phyloP scores from a whole-genome alignment of 2,329 filamentous ascomycete genomes.

The Bipolaris bicolor region DNA sequence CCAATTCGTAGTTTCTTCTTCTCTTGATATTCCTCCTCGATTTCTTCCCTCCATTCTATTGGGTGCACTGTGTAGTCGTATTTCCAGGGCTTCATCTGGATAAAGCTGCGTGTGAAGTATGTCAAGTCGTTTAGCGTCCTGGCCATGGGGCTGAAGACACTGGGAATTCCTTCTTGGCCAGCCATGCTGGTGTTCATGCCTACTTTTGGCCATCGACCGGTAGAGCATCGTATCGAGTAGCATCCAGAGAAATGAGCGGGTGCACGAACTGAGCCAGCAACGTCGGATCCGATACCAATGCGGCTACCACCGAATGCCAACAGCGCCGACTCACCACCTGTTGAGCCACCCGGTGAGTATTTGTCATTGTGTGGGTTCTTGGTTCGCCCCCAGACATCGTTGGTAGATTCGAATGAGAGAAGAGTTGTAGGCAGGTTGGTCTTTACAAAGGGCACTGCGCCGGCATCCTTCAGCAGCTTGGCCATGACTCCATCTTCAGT shows the following conservation, averaged over 20 bases:
- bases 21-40: slow-evolving; percentile 64
- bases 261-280: slow-evolving; percentile 84
- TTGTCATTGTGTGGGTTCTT: slow-evolving; percentile 82
- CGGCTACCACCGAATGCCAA: slow-evolving; percentile 80
- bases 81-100: slow-evolving; percentile 84
- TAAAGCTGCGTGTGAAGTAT: slow-evolving; percentile 81
- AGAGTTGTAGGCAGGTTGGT: slow-evolving; percentile 88
- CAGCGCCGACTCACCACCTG: slow-evolving; percentile 81
- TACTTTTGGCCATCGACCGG: slow-evolving; percentile 86
- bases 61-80: slow-evolving; percentile 88
- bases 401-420: slow-evolving; percentile 82
- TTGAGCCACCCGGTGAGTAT: slow-evolving; percentile 89
- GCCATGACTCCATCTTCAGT: slow-evolving; percentile 73
- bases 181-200: slow-evolving; percentile 88
- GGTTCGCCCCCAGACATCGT: slow-evolving; percentile 80
- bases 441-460: slow-evolving; percentile 90
- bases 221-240: slow-evolving; percentile 85
- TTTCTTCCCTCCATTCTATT: slow-evolving; percentile 73
- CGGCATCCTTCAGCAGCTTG: slow-evolving; percentile 80
- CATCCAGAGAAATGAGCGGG: slow-evolving; percentile 91
- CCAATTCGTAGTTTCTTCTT: slow-evolving; percentile 74
- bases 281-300: slow-evolving; percentile 89
- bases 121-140: slow-evolving; percentile 80
- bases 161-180: slow-evolving; percentile 87
- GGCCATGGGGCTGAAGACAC: slow-evolving; percentile 92